Evolutionary conservation across 768 basidiomycete species (phyloP).

Genomic region (Boletus bicolor): DNA sequence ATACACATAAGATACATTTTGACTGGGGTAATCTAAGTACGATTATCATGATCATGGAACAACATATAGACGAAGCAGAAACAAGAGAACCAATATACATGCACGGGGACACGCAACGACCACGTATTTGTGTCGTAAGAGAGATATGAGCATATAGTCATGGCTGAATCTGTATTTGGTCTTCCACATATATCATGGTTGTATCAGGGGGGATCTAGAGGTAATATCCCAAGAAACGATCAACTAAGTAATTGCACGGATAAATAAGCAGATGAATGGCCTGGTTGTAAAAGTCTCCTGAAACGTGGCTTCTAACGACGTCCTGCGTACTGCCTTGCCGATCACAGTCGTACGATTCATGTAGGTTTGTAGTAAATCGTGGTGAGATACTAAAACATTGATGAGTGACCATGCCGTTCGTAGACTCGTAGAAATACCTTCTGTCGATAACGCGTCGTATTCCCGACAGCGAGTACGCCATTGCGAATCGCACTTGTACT

Average conservation of each 20-base stretch:
- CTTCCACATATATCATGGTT: conserved; percentile 21
- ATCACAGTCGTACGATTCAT: conserved; percentile 25
- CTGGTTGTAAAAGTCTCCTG: conserved; percentile 7
- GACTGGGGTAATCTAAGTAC: conserved; percentile 23
- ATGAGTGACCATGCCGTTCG: conserved; percentile 14
- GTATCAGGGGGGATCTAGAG: conserved; percentile 25
- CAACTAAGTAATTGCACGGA: conserved; percentile 22
- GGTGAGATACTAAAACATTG: conserved; percentile 64
- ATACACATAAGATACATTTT: conserved; percentile 18
- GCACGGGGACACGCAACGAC: conserved; percentile 7
- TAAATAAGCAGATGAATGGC: conserved; percentile 26
- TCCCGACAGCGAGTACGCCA: conserved; percentile 89
- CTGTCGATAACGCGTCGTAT: conserved; percentile 85
- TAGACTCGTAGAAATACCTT: conserved; percentile 53
- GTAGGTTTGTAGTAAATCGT: conserved; percentile 81
- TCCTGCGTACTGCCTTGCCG: conserved; percentile 22
- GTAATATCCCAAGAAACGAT: conserved; percentile 28
- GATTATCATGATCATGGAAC: conserved; percentile 11
- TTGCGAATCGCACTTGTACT: conserved; percentile 94
- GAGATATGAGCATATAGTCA: conserved; percentile 16
- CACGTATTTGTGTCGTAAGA: conserved; percentile 2
- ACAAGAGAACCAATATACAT: conserved; percentile 6
- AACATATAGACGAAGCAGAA: conserved; percentile 19
- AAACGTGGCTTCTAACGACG: conserved; percentile 23
- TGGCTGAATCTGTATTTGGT: conserved; percentile 13